phyloP scores from a whole-genome alignment of 228 moss, liverwort and hornwort species.

The Sphagnum fallax region DNA sequence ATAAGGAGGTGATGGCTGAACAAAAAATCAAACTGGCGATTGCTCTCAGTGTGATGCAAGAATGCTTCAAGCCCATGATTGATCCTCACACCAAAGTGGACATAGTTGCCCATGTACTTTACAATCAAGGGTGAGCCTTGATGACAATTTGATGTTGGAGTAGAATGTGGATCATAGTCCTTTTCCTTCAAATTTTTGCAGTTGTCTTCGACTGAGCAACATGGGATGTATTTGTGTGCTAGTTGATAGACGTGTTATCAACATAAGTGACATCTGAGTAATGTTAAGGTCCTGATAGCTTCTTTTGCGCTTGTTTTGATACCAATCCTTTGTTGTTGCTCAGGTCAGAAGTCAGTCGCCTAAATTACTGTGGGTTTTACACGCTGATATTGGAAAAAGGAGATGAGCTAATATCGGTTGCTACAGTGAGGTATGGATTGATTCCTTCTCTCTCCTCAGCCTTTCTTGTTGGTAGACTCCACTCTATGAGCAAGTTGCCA shows the following conservation, averaged over 20 bases:
- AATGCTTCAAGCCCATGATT: conserved; percentile 93
- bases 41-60: conserved; percentile 88
- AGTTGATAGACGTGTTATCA: too few relatives aligned
- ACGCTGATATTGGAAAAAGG: conserved; percentile 80
- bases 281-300: too few relatives aligned
- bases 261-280: too few relatives aligned
- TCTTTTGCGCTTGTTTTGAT: too few relatives aligned
- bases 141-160: background rate
- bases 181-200: background rate
- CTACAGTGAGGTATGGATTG: conserved; percentile 62
- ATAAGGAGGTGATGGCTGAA: conserved; percentile 66
- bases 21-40: conserved; percentile 82
- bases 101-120: conserved; percentile 72
- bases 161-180: background rate
- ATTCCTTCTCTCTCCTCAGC: conserved; percentile 2
- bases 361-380: conserved; percentile 79
- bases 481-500: too few relatives aligned
- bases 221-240: background rate
- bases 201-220: background rate
- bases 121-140: conserved; percentile 67
- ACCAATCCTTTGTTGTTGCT: background rate
- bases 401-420: conserved; percentile 91
- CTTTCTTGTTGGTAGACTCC: too few relatives aligned
- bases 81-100: conserved; percentile 87
- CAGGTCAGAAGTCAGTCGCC: conserved; percentile 78